Evolutionary conservation across 768 basidiomycete genomes (phyloP), one percentile per base, ranked within the genome.

Genomic region (Mycena alexandri): DNA sequence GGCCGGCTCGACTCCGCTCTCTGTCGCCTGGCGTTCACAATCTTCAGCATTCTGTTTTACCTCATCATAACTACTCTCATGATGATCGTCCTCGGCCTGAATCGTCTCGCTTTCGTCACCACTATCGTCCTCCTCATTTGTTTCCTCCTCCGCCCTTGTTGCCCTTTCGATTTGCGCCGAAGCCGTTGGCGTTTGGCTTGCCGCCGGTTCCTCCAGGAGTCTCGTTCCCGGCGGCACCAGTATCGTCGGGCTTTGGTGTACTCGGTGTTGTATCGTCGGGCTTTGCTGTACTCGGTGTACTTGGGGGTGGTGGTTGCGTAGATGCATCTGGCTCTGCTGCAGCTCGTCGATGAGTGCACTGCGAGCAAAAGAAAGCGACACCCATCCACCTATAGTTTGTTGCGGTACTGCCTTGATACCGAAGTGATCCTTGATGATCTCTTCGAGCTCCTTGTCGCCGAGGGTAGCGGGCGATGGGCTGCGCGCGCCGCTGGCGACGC

Each of bases 381-480:
- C 78, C 78, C 74, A 79, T 77, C 76, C 80, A 81, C 79, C 79
- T 81, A 76, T 47, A 72, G 68, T 61, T 61, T 64, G 57, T 46
- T 38, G 11, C 38, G 38, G 38, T 9, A 38, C 70, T 53, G 65
- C 44, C 41, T 70, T 57, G 61, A 80, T 76, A 2, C 67, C 68
- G 69, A 80, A 81, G 47, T 80, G 68, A 13, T 80, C 76, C 21
- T 74, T 73, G 51, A 86, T 78, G 33, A 83, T 75, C 5, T 69
- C 66, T 67, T n/a, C 73, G 65, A 73, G 63, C 52, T 73, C 72
- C 47, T 66, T 68, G 33, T 64, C 64, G 55, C 61, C 59, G 48
- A 73, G 36, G 43, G 44, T 38, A n/a, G 50, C 24, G 5, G 70
- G 72, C 5, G 69, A 65, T 5, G 72, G 72, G 58, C 69, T 70